Percentiles rank a stretch among this genome's conserved stretches.
Conservation (phyloP, 306 rosid genomes). For the Vachellia pachyceras region DNA sequence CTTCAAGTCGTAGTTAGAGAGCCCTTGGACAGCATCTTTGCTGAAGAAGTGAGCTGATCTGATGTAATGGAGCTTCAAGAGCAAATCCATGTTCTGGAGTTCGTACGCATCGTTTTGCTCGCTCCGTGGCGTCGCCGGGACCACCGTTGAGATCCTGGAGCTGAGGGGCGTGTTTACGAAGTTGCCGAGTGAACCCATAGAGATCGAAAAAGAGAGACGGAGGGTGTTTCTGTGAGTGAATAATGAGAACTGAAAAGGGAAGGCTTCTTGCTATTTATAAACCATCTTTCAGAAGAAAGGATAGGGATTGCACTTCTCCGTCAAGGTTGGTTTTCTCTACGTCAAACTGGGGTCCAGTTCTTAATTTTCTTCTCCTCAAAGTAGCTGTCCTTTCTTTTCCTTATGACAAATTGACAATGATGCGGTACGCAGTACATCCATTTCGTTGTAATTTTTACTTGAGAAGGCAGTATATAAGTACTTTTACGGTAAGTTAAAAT, state of each 20-base stretch:
- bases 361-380: background rate
- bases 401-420: too few relatives aligned
- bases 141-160: slow-evolving; percentile 63
- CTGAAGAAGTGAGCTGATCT: slow-evolving; percentile 64
- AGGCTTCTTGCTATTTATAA: background rate
- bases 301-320: background rate
- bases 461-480: too few relatives aligned
- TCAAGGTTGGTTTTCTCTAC: background rate
- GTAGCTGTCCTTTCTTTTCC: background rate
- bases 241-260: background rate
- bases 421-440: background rate
- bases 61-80: slow-evolving; percentile 72
- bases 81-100: slow-evolving; percentile 66
- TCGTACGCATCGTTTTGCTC: slow-evolving; percentile 42
- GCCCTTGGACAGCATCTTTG: slow-evolving; percentile 51
- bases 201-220: background rate
- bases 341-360: background rate
- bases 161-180: slow-evolving; percentile 13
- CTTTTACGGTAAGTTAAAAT: too few relatives aligned
- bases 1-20: slow-evolving; percentile 58
- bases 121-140: slow-evolving; percentile 58
- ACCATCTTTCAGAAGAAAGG: background rate
- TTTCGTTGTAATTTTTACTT: too few relatives aligned
- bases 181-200: slow-evolving; percentile 41
- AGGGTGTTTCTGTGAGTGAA: background rate